phyloP scores from a whole-genome alignment of 2,329 filamentous ascomycete genomes.

The Pseudogymnoascus sp. region DNA sequence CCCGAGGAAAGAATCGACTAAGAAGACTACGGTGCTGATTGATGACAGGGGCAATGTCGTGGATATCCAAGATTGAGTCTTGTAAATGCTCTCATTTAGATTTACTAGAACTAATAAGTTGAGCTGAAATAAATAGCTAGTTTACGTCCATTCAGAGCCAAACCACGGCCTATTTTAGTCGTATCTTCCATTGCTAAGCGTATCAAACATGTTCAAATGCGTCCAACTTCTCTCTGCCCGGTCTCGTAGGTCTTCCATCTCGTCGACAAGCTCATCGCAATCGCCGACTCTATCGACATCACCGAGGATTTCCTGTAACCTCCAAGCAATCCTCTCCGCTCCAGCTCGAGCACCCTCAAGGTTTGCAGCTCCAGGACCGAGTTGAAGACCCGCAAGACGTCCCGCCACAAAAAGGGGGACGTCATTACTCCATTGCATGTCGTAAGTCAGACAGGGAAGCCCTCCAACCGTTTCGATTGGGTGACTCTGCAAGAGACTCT shows the following conservation, averaged over 20 bases:
- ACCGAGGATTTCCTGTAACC: conserved; percentile 51
- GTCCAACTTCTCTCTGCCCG: not conserved
- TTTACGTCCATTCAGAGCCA: not conserved
- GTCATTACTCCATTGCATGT: conserved; percentile 67
- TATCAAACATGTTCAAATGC: conserved; percentile 3
- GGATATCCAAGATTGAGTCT: conserved; percentile 15
- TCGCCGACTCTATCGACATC: conserved; percentile 16
- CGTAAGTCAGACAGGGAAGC: conserved; percentile 65
- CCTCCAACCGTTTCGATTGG: conserved; percentile 58
- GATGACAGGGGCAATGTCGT: conserved; percentile 21
- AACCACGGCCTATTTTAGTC: not conserved
- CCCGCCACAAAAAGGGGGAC: conserved; percentile 68
- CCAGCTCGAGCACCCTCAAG: conserved; percentile 65
- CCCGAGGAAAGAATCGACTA: conserved; percentile 14
- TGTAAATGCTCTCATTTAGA: not conserved
- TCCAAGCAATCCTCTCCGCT: conserved; percentile 67
- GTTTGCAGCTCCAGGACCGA: conserved; percentile 68
- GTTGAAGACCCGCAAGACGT: conserved; percentile 55
- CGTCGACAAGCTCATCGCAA: not conserved
- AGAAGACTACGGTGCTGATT: conserved; percentile 21
- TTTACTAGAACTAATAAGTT: not conserved
- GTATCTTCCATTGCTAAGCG: not conserved
- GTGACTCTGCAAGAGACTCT: conserved; percentile 49
- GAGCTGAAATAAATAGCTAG: not conserved
- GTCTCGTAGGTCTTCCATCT: not conserved